Evolutionary conservation across 1,139 yeast species (phyloP), one percentile per base, ranked within the genome.

Genomic region (Protomyces arabidopsidicola): DNA sequence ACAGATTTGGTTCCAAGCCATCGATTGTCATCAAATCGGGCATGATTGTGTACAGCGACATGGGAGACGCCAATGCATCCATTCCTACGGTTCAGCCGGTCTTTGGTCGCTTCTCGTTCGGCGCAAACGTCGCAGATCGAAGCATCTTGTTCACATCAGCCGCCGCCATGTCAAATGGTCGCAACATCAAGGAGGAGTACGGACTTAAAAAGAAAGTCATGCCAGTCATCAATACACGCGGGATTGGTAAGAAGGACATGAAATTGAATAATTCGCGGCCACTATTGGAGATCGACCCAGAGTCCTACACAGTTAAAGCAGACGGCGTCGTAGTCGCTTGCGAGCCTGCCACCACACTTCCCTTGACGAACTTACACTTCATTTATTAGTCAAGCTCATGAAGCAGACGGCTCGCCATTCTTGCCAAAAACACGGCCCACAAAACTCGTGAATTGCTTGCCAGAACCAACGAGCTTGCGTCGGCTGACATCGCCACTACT

Each of bases 31-130:
- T 65, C 12, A 65, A 65, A 27, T 55, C 66, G 12, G 66, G 66
- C 27, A 56, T 65, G 56, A 65, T 65, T 52, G 63, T 58, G 12
- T 55, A 51, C 35, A 58, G 63, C 14, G 53, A 45, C 14, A 65
- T 65, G 66, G 66, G 66, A 10, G 66, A 65, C 35, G 57, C 66
- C 8, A 62, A 62, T 34, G 66, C 63, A 3, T 61, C 65, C 22
- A 65, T 65, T 3, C 66, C 66, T 14, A 62, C 66, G 18, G 66
- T 65, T 18, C 59, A 63, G 27, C 66, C 66, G 3, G 60, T 62
- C 20, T 53, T 55, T 34, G 58, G 60, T n/a, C 58, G 63, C 20
- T 39, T 51, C 24, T 64, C 64, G 60, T 65, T 65, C 58, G 66
- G 63, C 9, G 62, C 63, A 12, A n/a, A 45, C 16, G 65, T 58